Evolutionary conservation across 805 yeast species (phyloP).

Genomic region (Nakazawaea wickerhamii): DNA sequence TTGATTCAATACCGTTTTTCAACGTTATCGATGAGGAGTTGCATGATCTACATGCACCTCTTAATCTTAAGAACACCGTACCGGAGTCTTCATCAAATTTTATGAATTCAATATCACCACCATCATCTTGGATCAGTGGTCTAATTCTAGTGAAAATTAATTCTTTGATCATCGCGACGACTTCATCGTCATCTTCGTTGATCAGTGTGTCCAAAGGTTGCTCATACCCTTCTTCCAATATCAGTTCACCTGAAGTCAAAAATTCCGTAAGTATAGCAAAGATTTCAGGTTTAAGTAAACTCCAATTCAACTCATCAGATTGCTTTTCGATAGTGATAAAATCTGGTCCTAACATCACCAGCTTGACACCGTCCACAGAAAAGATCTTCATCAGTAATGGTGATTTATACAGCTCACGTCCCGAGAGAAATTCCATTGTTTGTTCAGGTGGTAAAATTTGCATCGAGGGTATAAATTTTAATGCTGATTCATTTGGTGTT

Average conservation of each 20-base stretch:
- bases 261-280: constrained; percentile 53
- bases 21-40: constrained; percentile 87
- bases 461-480: constrained; percentile 77
- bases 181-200: constrained; percentile 68
- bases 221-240: constrained; percentile 38
- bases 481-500: constrained; percentile 83
- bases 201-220: constrained; percentile 25
- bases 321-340: constrained; percentile 76
- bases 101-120: constrained; percentile 90
- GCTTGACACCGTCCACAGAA: constrained; percentile 67
- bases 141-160: constrained; percentile 89
- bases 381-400: constrained; percentile 76
- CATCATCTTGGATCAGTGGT: constrained; percentile 98
- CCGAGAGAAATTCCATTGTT: constrained; percentile 68
- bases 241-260: constrained; percentile 50
- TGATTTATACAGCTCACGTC: constrained; percentile 69
- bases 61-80: constrained; percentile 78
- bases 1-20: constrained; percentile 94
- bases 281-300: constrained; percentile 60
- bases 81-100: constrained; percentile 86
- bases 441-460: constrained; percentile 57
- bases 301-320: constrained; percentile 46
- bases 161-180: constrained; percentile 85
- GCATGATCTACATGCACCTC: constrained; percentile 96
- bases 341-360: constrained; percentile 77